These are phyloP conservation scores for Claviceps maximensis DNA, from an alignment of 2,329 filamentous ascomycete genomes.

Conservation along the genomic window DNA sequence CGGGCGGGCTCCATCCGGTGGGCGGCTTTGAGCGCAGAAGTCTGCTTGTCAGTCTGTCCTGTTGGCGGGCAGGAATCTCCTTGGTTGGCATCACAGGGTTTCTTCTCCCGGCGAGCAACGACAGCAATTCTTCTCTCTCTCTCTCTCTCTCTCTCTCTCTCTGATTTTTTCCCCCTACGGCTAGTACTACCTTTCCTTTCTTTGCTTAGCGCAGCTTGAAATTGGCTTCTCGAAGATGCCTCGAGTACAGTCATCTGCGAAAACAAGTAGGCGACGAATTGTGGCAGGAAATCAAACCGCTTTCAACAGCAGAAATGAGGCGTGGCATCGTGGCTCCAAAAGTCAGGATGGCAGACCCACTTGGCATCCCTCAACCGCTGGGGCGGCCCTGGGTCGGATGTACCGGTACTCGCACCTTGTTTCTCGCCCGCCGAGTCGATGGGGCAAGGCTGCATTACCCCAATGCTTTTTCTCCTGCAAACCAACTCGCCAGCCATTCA, in stretches of 20 bases:
- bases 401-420: slow-evolving; percentile 5
- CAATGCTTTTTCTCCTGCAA: slow-evolving; percentile 8
- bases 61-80: not conserved
- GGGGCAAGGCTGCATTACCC: slow-evolving; percentile 8
- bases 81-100: slow-evolving; percentile 1
- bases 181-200: too few species aligned
- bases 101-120: too few species aligned
- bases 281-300: not conserved
- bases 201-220: too few species aligned
- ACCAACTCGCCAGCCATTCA: not conserved
- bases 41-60: too few species aligned
- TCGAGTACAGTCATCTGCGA: too few species aligned
- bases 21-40: too few species aligned
- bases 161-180: too few species aligned
- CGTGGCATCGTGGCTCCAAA: not conserved
- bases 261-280: not conserved
- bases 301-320: not conserved
- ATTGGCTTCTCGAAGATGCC: too few species aligned
- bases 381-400: slow-evolving; percentile 2
- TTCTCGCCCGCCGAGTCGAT: not conserved
- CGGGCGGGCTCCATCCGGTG: too few species aligned
- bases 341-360: not conserved
- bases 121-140: too few species aligned
- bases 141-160: too few species aligned
- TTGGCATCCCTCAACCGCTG: slow-evolving; percentile 8